Conservation (phyloP, 2,329 filamentous ascomycete species). For the Microdochium bolleyi region DNA sequence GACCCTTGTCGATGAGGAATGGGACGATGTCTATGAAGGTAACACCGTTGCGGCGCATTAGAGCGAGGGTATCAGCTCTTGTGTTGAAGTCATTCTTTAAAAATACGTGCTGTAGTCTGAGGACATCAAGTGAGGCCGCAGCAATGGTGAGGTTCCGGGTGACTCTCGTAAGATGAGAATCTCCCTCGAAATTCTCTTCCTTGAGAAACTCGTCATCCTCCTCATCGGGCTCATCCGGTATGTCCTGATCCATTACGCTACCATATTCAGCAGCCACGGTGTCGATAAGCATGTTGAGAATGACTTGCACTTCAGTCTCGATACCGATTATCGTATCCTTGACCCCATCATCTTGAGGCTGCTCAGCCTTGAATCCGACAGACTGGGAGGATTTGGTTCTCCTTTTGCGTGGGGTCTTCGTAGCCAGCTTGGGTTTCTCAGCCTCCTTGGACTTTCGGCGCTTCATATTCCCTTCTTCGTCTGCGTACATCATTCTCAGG, state of each 20-base stretch:
- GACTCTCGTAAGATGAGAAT: background rate
- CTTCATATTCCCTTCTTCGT: background rate
- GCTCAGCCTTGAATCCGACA: background rate
- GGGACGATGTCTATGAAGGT: conserved; percentile 10
- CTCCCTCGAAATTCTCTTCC: background rate
- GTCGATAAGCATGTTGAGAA: too few species aligned
- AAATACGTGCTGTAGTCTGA: conserved; percentile 11
- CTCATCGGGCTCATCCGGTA: background rate
- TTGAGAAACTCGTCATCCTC: conserved; percentile 1
- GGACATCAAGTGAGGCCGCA: conserved; percentile 16
- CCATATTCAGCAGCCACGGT: too few species aligned
- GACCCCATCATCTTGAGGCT: too few species aligned
- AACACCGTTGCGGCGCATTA: conserved; percentile 12
- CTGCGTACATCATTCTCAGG: conserved; percentile 2
- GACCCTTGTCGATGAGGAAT: conserved; percentile 8
- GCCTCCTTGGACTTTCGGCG: background rate
- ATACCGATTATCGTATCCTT: too few species aligned
- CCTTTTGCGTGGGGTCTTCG: background rate
- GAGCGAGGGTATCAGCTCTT: conserved; percentile 4
- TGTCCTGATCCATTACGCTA: too few species aligned
- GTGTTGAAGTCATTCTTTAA: conserved; percentile 7
- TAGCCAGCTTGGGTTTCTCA: background rate
- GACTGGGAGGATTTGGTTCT: background rate
- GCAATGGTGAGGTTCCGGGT: conserved; percentile 12
- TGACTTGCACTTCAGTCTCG: too few species aligned